A percentile compares a stretch with the other conserved stretches of the same genome.
phyloP scores from a whole-genome alignment of 257 asterid genomes.

The Solanum tacnaense region DNA sequence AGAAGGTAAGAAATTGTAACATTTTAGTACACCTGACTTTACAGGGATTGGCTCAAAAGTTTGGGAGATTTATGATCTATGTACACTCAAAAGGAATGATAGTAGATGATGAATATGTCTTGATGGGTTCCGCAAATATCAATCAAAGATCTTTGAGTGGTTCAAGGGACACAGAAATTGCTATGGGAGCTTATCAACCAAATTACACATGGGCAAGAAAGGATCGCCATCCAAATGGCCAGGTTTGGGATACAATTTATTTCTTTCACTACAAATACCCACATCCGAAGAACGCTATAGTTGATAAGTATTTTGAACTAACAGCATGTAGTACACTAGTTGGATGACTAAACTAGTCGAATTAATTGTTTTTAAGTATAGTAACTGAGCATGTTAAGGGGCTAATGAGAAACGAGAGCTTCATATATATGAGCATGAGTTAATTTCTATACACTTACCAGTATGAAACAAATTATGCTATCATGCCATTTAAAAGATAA shows the following conservation, averaged over 20 bases:
- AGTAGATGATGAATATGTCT: slow-evolving; percentile 72
- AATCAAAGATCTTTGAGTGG: slow-evolving; percentile 89
- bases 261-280: background rate
- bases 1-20: background rate
- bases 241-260: slow-evolving; percentile 25
- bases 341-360: background rate
- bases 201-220: slow-evolving; percentile 56
- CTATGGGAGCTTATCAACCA: slow-evolving; percentile 89
- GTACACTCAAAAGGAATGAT: slow-evolving; percentile 84
- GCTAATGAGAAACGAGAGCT: background rate
- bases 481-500: background rate
- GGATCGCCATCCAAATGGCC: slow-evolving; percentile 48
- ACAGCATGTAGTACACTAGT: background rate
- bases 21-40: background rate
- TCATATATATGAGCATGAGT: background rate
- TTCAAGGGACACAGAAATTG: slow-evolving; percentile 81
- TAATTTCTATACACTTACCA: background rate
- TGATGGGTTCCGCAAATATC: slow-evolving; percentile 76
- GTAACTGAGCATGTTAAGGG: background rate
- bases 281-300: background rate
- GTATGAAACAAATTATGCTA: background rate
- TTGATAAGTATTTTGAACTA: background rate
- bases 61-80: slow-evolving; percentile 59
- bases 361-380: background rate
- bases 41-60: slow-evolving; percentile 23